phyloP scores from a whole-genome alignment of 371 early-diverging fungal species.

The Rhizopus delemar region DNA sequence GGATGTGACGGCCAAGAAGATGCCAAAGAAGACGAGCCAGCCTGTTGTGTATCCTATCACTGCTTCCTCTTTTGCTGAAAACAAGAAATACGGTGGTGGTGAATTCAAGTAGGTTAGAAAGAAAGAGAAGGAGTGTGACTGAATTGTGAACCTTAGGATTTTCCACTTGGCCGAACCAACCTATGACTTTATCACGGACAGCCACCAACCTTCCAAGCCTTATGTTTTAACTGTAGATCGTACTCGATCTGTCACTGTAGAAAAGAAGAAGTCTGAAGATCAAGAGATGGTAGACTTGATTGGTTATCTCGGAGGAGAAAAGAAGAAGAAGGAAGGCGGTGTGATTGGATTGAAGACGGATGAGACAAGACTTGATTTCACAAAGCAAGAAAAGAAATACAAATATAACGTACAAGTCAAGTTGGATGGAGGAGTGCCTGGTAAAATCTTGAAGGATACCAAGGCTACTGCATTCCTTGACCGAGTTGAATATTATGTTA shows the following conservation, averaged over 20 bases:
- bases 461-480: conserved; percentile 51
- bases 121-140: background rate
- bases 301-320: conserved; percentile 38
- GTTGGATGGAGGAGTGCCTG: conserved; percentile 39
- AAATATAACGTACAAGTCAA: conserved; percentile 33
- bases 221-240: conserved; percentile 36
- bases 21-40: background rate
- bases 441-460: conserved; percentile 36
- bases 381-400: conserved; percentile 20
- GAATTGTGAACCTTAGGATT: conserved; percentile 24
- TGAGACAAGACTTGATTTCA: conserved; percentile 22
- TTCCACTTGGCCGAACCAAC: conserved; percentile 46
- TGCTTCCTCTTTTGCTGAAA: conserved; percentile 19
- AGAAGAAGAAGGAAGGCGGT: conserved; percentile 15
- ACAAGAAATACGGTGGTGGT: conserved; percentile 33
- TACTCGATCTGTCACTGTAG: conserved; percentile 14
- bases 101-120: conserved; percentile 40
- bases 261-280: conserved; percentile 7
- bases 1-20: conserved; percentile 55
- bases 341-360: conserved; percentile 23
- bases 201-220: conserved; percentile 39
- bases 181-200: conserved; percentile 53
- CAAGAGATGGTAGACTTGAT: conserved; percentile 43
- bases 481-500: conserved; percentile 51
- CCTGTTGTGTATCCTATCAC: conserved; percentile 21